Conservation (phyloP, 345 rosid genomes). For the Salix koriyanagi region DNA sequence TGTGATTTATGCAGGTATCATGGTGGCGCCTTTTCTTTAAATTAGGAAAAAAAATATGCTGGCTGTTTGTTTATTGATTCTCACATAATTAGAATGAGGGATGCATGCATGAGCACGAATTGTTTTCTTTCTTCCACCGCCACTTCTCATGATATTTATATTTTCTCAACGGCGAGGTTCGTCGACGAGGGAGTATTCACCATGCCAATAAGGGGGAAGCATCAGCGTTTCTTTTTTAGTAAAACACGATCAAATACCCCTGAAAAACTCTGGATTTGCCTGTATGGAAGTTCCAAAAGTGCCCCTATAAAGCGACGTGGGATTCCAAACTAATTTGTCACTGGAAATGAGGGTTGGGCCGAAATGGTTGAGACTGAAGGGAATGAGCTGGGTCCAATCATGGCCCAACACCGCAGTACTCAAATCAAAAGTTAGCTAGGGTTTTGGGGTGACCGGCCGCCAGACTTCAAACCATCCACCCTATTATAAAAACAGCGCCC, state of each 20-base stretch:
- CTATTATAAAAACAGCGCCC: background rate
- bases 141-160: background rate
- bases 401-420: background rate
- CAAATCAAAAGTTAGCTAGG: background rate
- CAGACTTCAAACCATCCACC: background rate
- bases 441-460: background rate
- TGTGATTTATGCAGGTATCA: constrained; percentile 9
- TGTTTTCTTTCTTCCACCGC: background rate
- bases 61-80: background rate
- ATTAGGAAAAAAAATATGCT: background rate
- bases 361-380: background rate
- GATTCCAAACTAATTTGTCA: background rate
- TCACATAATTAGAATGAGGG: background rate
- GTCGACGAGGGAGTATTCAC: background rate
- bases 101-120: background rate
- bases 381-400: background rate
- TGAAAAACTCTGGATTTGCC: too few relatives aligned
- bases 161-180: background rate
- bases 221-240: too few relatives aligned
- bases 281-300: too few relatives aligned
- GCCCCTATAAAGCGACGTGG: too few relatives aligned
- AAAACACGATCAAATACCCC: too few relatives aligned
- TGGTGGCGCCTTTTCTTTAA: constrained; percentile 14
- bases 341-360: background rate
- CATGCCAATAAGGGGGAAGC: too few relatives aligned